Percentiles rank a stretch among this genome's conserved stretches.
Conservation (phyloP, 2,329 filamentous ascomycete species). For the Blastomyces silverae region DNA sequence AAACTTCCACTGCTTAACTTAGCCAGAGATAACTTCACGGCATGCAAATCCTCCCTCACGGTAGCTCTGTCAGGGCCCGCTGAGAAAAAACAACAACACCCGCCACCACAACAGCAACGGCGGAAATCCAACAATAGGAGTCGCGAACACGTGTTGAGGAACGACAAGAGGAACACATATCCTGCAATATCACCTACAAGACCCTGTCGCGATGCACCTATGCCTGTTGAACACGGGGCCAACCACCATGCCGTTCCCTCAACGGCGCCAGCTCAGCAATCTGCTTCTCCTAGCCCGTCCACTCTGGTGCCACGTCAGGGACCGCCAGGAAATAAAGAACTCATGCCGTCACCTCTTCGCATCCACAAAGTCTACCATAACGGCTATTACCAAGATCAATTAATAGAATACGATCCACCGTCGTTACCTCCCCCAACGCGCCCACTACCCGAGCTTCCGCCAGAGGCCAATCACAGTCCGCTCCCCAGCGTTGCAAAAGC, state of each 20-base stretch:
- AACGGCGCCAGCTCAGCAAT: neutral
- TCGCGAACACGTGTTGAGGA: constrained; percentile 9
- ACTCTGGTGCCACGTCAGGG: neutral
- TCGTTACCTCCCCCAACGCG: constrained; percentile 25
- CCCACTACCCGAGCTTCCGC: constrained; percentile 20
- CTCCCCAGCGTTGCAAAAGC: neutral
- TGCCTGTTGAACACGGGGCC: neutral
- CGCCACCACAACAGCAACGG: neutral
- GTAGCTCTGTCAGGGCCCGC: constrained; percentile 6
- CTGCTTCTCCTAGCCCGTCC: neutral
- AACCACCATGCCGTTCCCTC: neutral
- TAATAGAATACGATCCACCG: constrained; percentile 12
- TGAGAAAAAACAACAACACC: constrained; percentile 5
- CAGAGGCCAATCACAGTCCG: constrained; percentile 3
- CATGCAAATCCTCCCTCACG: constrained; percentile 23
- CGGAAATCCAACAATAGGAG: neutral
- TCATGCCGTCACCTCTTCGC: constrained; percentile 28
- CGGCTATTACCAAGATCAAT: neutral
- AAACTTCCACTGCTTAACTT: constrained; percentile 39
- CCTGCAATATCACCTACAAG: constrained; percentile 2
- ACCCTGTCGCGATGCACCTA: neutral
- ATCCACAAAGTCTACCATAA: constrained; percentile 24
- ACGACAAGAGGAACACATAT: constrained; percentile 10
- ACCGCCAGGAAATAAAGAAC: constrained; percentile 2
- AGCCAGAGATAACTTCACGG: constrained; percentile 38